Conservation (phyloP, 176 grass and related monocot species). For the Carex kokanica region DNA sequence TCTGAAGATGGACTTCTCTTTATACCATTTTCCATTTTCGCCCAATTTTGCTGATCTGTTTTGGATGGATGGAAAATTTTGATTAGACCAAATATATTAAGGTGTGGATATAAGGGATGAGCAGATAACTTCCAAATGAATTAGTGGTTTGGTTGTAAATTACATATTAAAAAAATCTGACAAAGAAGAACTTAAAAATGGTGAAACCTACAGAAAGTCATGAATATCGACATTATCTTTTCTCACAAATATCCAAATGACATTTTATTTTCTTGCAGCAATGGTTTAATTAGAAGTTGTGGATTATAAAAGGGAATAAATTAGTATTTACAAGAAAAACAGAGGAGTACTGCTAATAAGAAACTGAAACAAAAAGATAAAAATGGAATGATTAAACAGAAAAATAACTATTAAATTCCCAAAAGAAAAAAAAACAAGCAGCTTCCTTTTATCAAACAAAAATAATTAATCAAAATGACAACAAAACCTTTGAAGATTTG, state of each 20-base stretch:
- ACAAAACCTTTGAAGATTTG: background rate
- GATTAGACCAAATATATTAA: background rate
- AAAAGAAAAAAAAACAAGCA: background rate
- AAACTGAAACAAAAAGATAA: background rate
- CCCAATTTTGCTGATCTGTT: background rate
- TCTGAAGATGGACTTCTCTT: conserved; percentile 3
- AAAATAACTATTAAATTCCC: background rate
- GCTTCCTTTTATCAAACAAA: background rate
- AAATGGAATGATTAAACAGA: background rate
- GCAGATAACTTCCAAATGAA: background rate
- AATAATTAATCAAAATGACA: background rate
- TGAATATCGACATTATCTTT: background rate
- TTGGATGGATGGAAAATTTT: background rate
- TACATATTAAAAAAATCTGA: background rate
- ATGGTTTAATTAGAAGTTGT: background rate
- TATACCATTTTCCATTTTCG: background rate
- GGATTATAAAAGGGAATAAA: background rate
- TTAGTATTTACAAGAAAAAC: background rate
- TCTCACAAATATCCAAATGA: background rate
- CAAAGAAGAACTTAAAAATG: background rate
- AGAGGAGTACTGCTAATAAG: background rate
- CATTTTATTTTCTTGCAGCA: background rate
- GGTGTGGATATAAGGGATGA: background rate
- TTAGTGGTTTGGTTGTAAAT: background rate
- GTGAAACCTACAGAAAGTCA: background rate